Conservation (phyloP, 2,329 filamentous ascomycete species). For the Aureobasidium musti region DNA sequence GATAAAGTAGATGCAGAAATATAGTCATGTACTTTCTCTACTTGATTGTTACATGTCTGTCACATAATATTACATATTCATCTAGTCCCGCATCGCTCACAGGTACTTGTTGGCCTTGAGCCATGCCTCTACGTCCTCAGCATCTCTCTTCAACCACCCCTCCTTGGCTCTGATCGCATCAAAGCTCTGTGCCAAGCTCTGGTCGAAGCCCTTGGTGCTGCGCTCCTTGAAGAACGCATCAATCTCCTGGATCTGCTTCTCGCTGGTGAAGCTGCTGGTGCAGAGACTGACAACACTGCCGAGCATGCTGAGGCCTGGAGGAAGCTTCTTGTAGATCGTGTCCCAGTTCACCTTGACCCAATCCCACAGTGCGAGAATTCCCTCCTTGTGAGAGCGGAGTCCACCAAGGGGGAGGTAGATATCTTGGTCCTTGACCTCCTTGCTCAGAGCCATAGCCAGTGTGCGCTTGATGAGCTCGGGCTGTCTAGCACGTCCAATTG, state of each 20-base stretch:
- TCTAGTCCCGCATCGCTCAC: constrained; percentile 32
- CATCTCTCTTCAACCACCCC: constrained; percentile 76
- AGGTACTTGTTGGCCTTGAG: constrained; percentile 66
- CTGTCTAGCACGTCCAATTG: constrained; percentile 74
- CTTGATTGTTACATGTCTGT: constrained; percentile 9
- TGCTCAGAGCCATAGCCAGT: constrained; percentile 70
- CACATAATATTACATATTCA: background rate
- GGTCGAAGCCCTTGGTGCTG: constrained; percentile 85
- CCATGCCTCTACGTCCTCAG: constrained; percentile 73
- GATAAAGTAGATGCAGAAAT: background rate
- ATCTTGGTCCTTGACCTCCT: constrained; percentile 90
- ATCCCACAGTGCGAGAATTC: constrained; percentile 75
- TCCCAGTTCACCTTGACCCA: constrained; percentile 92
- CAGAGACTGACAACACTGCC: constrained; percentile 80
- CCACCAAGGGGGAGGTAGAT: constrained; percentile 85
- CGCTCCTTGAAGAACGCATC: constrained; percentile 78
- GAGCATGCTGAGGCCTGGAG: constrained; percentile 83
- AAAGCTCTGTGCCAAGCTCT: constrained; percentile 83
- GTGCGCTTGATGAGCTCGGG: constrained; percentile 80
- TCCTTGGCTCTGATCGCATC: constrained; percentile 84
- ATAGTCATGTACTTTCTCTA: constrained; percentile 1
- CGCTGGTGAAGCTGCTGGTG: constrained; percentile 75
- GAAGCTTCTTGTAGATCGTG: constrained; percentile 75
- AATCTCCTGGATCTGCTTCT: constrained; percentile 73
- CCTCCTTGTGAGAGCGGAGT: constrained; percentile 73